Percentiles rank a stretch among this genome's conserved stretches.
Conservation (phyloP, 768 basidiomycete species). For the Plicaturopsis crispa region DNA sequence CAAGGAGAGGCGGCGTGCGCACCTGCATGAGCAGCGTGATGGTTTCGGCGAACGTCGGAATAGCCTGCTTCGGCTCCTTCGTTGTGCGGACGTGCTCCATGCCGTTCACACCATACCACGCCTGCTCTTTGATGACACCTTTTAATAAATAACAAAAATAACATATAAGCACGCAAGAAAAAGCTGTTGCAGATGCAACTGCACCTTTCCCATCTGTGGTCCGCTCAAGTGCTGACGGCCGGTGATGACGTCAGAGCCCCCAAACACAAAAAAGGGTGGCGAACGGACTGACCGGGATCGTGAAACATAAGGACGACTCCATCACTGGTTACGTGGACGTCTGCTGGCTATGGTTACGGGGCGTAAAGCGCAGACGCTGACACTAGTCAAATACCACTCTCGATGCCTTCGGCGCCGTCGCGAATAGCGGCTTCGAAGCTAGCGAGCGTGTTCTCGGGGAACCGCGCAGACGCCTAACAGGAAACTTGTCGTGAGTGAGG, state of each 20-base stretch:
- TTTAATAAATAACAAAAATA: slow-evolving; percentile 14
- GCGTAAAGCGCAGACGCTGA: slow-evolving; percentile 20
- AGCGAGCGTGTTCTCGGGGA: slow-evolving; percentile 91
- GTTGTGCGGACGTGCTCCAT: slow-evolving; percentile 76
- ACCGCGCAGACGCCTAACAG: slow-evolving; percentile 71
- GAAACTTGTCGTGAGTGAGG: slow-evolving; percentile 6
- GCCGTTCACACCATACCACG: slow-evolving; percentile 64
- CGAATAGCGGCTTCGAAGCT: slow-evolving; percentile 93
- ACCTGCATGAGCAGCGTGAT: slow-evolving; percentile 74
- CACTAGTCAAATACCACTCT: slow-evolving; percentile 75
- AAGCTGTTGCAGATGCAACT: neutral
- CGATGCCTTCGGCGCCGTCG: slow-evolving; percentile 94
- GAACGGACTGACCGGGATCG: slow-evolving; percentile 59
- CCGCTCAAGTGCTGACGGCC: slow-evolving; percentile 49
- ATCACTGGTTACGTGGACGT: slow-evolving; percentile 91
- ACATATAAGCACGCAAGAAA: slow-evolving; percentile 19
- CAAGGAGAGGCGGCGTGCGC: slow-evolving; percentile 13
- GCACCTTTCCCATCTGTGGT: slow-evolving; percentile 76
- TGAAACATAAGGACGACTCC: slow-evolving; percentile 92
- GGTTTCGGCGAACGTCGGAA: slow-evolving; percentile 88
- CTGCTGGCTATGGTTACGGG: slow-evolving; percentile 58
- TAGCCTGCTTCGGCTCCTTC: slow-evolving; percentile 75
- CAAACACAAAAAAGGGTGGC: neutral
- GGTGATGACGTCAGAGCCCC: neutral
- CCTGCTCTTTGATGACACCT: slow-evolving; percentile 64